Percentiles rank a stretch among this genome's conserved stretches.
These are phyloP conservation scores for Penicilliopsis zonata DNA, from an alignment of 495 filamentous ascomycete species.

Conservation along the genomic window DNA sequence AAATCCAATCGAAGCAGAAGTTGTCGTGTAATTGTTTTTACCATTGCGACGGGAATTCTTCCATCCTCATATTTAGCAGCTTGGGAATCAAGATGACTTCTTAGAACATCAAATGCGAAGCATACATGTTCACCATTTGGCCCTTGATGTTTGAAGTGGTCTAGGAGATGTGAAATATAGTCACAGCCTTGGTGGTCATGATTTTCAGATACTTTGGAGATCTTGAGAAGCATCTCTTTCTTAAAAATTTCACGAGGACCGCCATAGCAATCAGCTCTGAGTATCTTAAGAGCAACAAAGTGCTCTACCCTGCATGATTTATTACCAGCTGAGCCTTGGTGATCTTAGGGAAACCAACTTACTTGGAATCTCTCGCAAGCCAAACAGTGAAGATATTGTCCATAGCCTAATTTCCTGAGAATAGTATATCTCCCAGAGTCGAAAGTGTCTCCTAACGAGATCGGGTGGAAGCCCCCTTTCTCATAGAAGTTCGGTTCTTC, in stretches of 20 bases:
- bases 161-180: conserved; percentile 17
- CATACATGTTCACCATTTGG: conserved; percentile 22
- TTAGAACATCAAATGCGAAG: conserved; percentile 20
- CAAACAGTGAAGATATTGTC: conserved; percentile 84
- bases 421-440: conserved; percentile 75
- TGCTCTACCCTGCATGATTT: conserved; percentile 8
- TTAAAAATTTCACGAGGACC: conserved; percentile 14
- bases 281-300: conserved; percentile 21
- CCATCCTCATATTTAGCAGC: conserved; percentile 7
- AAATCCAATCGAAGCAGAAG: conserved; percentile 78
- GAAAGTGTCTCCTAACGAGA: conserved; percentile 71
- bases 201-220: conserved; percentile 34
- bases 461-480: conserved; percentile 69
- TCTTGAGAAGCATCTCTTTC: conserved; percentile 10
- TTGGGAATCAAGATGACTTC: conserved; percentile 10
- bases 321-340: neutral
- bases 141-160: conserved; percentile 19
- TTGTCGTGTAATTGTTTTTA: conserved; percentile 79
- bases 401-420: conserved; percentile 81
- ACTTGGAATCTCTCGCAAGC: conserved; percentile 38
- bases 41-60: conserved; percentile 50
- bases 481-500: conserved; percentile 81
- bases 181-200: conserved; percentile 10
- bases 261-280: conserved; percentile 20
- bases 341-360: conserved; percentile 3